These are phyloP conservation scores for Mycena haematopus DNA, from an alignment of 768 basidiomycete genomes.

Conservation along the genomic window DNA sequence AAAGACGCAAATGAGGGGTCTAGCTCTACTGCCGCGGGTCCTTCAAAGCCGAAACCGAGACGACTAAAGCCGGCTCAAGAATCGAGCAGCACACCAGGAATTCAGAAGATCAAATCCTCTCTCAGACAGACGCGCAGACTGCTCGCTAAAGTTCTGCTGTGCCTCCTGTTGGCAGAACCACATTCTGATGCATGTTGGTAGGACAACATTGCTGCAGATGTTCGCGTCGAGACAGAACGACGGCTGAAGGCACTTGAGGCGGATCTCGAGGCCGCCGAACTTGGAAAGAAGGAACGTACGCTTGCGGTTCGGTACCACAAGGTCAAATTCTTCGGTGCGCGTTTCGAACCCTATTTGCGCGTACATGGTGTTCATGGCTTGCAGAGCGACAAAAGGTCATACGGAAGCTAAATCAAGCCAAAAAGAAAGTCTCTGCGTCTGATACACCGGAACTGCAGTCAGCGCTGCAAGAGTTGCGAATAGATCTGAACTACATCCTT, in stretches of 20 bases:
- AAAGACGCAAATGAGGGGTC: slow-evolving; percentile 8
- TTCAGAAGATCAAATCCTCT: slow-evolving; percentile 86
- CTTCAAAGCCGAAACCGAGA: slow-evolving; percentile 36
- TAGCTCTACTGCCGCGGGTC: slow-evolving; percentile 25
- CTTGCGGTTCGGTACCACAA: slow-evolving; percentile 85
- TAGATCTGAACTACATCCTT: slow-evolving; percentile 90
- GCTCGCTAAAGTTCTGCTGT: slow-evolving; percentile 69
- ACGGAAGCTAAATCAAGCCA: slow-evolving; percentile 76
- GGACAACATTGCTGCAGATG: slow-evolving; percentile 86
- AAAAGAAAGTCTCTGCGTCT: slow-evolving; percentile 53
- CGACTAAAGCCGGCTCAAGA: slow-evolving; percentile 37
- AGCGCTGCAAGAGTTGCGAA: slow-evolving; percentile 66
- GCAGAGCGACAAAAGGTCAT: slow-evolving; percentile 87
- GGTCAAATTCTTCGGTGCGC: slow-evolving; percentile 91
- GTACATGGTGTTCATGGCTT: not conserved
- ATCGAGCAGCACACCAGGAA: slow-evolving; percentile 57
- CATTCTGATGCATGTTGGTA: slow-evolving; percentile 35
- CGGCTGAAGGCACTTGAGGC: slow-evolving; percentile 75
- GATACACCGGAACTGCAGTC: slow-evolving; percentile 49
- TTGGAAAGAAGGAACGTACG: slow-evolving; percentile 69
- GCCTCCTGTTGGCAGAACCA: not conserved
- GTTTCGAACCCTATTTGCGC: not conserved
- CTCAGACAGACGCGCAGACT: slow-evolving; percentile 84
- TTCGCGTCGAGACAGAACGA: slow-evolving; percentile 82
- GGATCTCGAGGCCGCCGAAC: slow-evolving; percentile 72